Base-by-base conservation (phyloP, 1,284 basidiomycete species). In the Sporisorium iseilematis-ciliati region DNA sequence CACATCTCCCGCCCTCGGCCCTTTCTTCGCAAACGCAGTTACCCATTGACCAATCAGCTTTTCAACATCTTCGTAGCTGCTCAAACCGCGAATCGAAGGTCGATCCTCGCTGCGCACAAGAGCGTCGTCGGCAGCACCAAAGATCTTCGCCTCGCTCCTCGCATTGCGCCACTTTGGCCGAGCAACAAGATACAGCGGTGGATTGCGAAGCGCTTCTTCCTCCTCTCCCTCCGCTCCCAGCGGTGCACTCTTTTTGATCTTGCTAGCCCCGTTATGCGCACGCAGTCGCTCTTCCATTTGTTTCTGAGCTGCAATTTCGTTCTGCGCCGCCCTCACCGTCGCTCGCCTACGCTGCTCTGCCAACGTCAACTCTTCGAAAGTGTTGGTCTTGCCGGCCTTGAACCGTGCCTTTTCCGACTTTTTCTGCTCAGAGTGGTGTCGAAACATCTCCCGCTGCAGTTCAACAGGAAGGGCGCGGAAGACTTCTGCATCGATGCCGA, bases 401-500 rank as follows among this genome's bases (percentile, higher is more conserved):
- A 65, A 64, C 12, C 65, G 52, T 25, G 60, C 66, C 40, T 62
- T 55, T 40, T 67, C 55, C n/a, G 55, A 54, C 46, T 68, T 68
- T 21, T 60, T 57, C 58, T 66, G 61, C 21, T 75, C 77, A 0
- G 66, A 56, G 14, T 73, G 70, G 31, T 70, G 52, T 3, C 62
- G 52, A 33, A 66, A 70, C 49, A 65, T 75, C 42, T 84, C 82
- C 0, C 67, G 56, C 63, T 82, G 80, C 43, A 83, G 26, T 20
- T 68, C 66, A 11, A 65, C 45, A 2, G 82, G 82, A 23, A 84
- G 58, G 7, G 72, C 74, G 4, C 43, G 59, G 35, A 81, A 84
- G n/a, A 83, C 75, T 23, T 78, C 81, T 7, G 68, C 41, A 48
- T 83, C 82, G 48, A 83, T 80, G 14, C 70, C 81, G 1, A 80